Conservation (phyloP, 2,329 filamentous ascomycete species). For the Leptographium radiaticola region DNA sequence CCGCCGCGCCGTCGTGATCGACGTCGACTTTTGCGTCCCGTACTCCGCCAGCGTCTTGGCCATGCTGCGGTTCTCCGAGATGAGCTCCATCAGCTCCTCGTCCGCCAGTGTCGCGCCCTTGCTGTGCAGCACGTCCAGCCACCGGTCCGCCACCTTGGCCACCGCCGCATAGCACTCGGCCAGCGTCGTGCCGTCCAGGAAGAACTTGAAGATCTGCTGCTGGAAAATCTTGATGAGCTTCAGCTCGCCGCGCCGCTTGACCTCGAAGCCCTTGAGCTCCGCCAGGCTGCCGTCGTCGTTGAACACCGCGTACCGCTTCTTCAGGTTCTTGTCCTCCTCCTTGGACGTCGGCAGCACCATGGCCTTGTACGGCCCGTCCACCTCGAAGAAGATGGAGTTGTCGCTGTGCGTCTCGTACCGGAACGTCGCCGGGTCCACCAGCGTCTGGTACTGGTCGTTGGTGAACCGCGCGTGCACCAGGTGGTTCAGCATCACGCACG, state of each 20-base stretch:
- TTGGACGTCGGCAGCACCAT: constrained; percentile 97
- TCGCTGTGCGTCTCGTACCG: constrained; percentile 96
- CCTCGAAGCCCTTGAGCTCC: constrained; percentile 92
- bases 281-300: constrained; percentile 94
- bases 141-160: constrained; percentile 87
- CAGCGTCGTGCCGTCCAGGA: constrained; percentile 79
- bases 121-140: constrained; percentile 87
- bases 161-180: constrained; percentile 83
- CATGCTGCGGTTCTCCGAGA: constrained; percentile 99
- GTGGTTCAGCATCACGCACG: constrained; percentile 98
- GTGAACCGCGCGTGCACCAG: constrained; percentile 90
- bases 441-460: constrained; percentile 91
- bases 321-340: constrained; percentile 98
- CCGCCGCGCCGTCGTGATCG: constrained; percentile 94
- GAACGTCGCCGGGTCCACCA: constrained; percentile 66
- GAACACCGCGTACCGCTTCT: constrained; percentile 98
- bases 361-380: constrained; percentile 92
- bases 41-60: constrained; percentile 95
- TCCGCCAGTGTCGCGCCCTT: constrained; percentile 84
- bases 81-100: constrained; percentile 97
- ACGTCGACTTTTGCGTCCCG: constrained; percentile 87
- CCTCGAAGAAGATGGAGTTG: constrained; percentile 98
- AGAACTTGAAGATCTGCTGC: constrained; percentile 98
- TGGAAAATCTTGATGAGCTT: constrained; percentile 99
- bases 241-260: constrained; percentile 92